phyloP scores from a whole-genome alignment of 2,329 filamentous ascomycete species.

The Pezicula carpinea region DNA sequence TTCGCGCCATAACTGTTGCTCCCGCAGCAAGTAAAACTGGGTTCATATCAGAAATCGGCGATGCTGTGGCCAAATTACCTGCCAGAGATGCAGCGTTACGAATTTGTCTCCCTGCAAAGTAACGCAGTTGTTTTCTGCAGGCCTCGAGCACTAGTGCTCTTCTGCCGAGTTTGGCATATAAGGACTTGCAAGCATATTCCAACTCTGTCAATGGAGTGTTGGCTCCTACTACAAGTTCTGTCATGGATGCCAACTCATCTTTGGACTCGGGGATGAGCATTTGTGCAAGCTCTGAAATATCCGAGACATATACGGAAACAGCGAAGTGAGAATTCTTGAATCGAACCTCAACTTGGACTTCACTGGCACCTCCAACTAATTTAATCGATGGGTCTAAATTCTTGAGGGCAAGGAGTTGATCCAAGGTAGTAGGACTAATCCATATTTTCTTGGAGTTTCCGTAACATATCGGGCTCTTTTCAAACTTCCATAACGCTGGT shows the following conservation, averaged over 20 bases:
- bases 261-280: slow-evolving; percentile 72
- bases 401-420: slow-evolving; percentile 88
- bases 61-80: slow-evolving; percentile 89
- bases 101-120: slow-evolving; percentile 93
- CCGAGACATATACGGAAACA: slow-evolving; percentile 83
- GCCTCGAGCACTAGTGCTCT: slow-evolving; percentile 36
- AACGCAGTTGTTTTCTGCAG: slow-evolving; percentile 87
- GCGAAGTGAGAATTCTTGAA: slow-evolving; percentile 91
- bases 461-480: slow-evolving; percentile 76
- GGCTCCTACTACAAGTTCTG: slow-evolving; percentile 58
- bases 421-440: slow-evolving; percentile 79
- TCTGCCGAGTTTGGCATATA: slow-evolving; percentile 50
- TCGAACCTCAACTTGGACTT: slow-evolving; percentile 95
- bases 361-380: slow-evolving; percentile 88
- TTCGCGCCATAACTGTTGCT: slow-evolving; percentile 73
- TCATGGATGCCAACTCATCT: slow-evolving; percentile 46
- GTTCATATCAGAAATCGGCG: slow-evolving; percentile 93
- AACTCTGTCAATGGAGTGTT: slow-evolving; percentile 89
- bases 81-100: slow-evolving; percentile 96
- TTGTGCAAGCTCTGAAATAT: slow-evolving; percentile 82
- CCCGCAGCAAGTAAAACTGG: slow-evolving; percentile 88
- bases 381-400: slow-evolving; percentile 76
- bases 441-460: slow-evolving; percentile 90
- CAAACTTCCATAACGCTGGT: slow-evolving; percentile 72
- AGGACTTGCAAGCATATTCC: slow-evolving; percentile 49